Conservation (phyloP, 2,329 filamentous ascomycete species). For the Trichophyton equinum region DNA sequence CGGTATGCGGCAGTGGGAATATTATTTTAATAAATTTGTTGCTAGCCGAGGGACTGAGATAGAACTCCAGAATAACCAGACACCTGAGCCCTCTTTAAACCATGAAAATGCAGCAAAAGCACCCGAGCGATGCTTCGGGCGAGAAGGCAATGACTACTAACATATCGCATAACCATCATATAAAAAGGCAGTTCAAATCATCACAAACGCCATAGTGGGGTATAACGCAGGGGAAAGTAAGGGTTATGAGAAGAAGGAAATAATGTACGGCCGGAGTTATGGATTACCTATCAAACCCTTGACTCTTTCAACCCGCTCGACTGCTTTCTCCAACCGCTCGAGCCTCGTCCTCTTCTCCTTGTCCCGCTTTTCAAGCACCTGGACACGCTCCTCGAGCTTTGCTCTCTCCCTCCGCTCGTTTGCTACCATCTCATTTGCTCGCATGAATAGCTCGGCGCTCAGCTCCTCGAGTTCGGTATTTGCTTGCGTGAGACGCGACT, state of each 20-base stretch:
- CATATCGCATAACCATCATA: neutral
- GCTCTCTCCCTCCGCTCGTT: conserved; percentile 47
- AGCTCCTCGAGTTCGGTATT: conserved; percentile 50
- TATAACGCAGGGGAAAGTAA: no score
- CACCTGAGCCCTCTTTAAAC: neutral
- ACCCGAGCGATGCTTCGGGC: neutral
- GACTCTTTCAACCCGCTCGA: conserved; percentile 46
- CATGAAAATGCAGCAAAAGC: neutral
- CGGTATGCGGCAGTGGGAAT: no score
- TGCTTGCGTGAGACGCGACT: conserved; percentile 42
- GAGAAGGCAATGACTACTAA: neutral
- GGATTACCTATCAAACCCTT: conserved; percentile 31
- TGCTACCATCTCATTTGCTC: conserved; percentile 56
- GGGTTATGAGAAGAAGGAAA: no score
- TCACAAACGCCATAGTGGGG: neutral
- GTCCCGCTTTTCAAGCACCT: conserved; percentile 35
- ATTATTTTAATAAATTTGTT: neutral
- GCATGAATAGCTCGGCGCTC: conserved; percentile 47
- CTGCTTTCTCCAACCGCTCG: conserved; percentile 43
- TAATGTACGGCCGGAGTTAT: neutral
- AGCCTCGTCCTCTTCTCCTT: conserved; percentile 41
- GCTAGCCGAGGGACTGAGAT: neutral
- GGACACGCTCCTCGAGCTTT: conserved; percentile 37
- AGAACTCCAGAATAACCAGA: neutral
- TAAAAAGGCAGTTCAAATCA: neutral